Conservation (phyloP, 2,329 filamentous ascomycete species). For the Sclerotinia sclerotiorum region DNA sequence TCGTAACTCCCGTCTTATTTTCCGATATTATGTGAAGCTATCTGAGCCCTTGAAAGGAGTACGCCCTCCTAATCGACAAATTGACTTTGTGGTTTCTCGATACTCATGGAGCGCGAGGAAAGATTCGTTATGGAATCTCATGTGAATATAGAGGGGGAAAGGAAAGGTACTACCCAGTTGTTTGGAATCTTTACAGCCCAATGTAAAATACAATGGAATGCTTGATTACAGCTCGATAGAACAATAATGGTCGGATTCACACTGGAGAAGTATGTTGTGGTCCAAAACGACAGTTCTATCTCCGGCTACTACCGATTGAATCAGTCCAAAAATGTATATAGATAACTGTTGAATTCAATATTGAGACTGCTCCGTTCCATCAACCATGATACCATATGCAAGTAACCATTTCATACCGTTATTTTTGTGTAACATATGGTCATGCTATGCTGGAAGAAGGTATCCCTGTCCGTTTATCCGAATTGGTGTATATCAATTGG, state of each 20-base stretch:
- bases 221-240: neutral
- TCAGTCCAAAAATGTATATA: slow-evolving; percentile 5
- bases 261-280: neutral
- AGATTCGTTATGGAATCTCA: neutral
- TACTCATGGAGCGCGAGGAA: neutral
- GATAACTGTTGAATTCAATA: slow-evolving; percentile 13
- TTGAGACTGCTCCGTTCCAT: slow-evolving; percentile 12
- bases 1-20: neutral
- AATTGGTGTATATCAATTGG: neutral
- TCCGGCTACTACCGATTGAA: slow-evolving; percentile 17
- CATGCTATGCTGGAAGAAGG: neutral
- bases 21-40: neutral
- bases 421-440: slow-evolving; percentile 11
- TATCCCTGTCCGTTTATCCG: neutral
- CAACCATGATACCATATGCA: slow-evolving; percentile 22
- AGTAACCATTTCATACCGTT: slow-evolving; percentile 21
- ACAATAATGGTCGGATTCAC: neutral
- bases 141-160: neutral
- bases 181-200: neutral
- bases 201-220: neutral
- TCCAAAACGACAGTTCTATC: slow-evolving; percentile 15
- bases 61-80: neutral
- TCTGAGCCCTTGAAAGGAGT: neutral
- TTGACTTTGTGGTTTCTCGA: neutral
- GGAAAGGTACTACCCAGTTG: neutral